Evolutionary conservation across 345 rosid genomes (phyloP).

Genomic region (Balakata baccata): DNA sequence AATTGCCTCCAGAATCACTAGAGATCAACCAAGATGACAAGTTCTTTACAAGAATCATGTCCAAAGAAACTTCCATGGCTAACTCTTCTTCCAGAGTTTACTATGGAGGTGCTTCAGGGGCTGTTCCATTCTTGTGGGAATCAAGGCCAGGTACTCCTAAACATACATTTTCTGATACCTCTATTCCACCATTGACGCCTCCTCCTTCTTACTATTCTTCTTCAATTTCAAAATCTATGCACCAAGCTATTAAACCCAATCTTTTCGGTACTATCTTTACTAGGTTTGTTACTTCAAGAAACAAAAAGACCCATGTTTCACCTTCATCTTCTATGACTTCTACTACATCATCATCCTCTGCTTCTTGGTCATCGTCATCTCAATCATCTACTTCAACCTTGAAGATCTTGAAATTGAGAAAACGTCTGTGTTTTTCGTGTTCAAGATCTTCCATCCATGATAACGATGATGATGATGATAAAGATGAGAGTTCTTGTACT

Average conservation of each 20-base stretch:
- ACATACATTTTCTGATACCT: conserved; percentile 25
- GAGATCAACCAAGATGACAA: conserved; percentile 44
- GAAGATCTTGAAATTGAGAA: conserved; percentile 18
- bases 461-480: conserved; percentile 10
- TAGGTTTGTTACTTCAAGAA: not conserved
- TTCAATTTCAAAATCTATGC: too few species aligned
- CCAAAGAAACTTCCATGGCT: conserved; percentile 54
- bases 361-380: conserved; percentile 12
- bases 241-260: too few species aligned
- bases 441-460: conserved; percentile 24
- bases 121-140: conserved; percentile 81
- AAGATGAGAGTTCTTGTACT: conserved; percentile 22
- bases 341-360: conserved; percentile 20
- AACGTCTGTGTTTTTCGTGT: conserved; percentile 17
- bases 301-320: conserved; percentile 23
- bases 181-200: conserved; percentile 52
- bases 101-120: conserved; percentile 57
- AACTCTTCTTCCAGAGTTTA: conserved; percentile 67
- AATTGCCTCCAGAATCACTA: conserved; percentile 20
- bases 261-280: conserved; percentile 12
- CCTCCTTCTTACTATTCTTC: conserved; percentile 58
- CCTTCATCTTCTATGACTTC: conserved; percentile 43
- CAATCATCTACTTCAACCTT: conserved; percentile 2
- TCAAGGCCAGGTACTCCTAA: conserved; percentile 86
- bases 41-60: conserved; percentile 55